Base-by-base conservation (phyloP, 768 basidiomycete genomes). In the Lentinula edodes region DNA sequence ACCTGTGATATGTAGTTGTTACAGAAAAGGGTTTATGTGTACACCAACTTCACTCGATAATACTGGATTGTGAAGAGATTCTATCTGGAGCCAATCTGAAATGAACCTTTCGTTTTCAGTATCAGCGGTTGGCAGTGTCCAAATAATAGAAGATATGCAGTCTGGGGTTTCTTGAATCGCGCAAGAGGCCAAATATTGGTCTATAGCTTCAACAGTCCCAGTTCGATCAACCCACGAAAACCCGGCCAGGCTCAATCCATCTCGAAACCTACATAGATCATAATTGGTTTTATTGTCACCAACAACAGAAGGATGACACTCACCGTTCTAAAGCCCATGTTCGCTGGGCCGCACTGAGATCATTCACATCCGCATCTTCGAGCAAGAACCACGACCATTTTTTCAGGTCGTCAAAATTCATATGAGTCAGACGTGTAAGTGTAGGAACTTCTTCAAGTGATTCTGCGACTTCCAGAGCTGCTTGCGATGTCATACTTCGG, bases 291-390 rank as follows among this genome's bases (percentile, higher is more conserved):
- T 5, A 6, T 12, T 6, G 16, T 12, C 15, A 36, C n/a, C 13
- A 38, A 34, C 34, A 13, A 38, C 13, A 46, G 28, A 57, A 42
- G 7, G 8, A 46, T 28, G n/a, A 35, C 13, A 48, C 58, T 34
- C 10, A 45, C 56, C 56, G 56, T 36, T 46, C 56, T 45, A 58
- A 45, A 45, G 56, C 45, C 56, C 45, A 46, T n/a, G 45, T 28
- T 7, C 56, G 56, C 45, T 34, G 28, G 4, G 34, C 10, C 23
- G 15, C 15, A n/a, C 15, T 45, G 13, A 58, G 32, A 16, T 59
- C 58, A 8, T 3, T 12, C 28, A 12, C 41, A 41, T 23, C 55
- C 28, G 32, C 45, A 20, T 48, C 58, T 13, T 50, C 45, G 18
- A 59, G 35, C 18, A 59, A 46, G 10, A 59, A 59, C 28, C 7